These are phyloP conservation scores for Diddensiella caesifluorescens DNA, from an alignment of 805 yeast genomes.

Conservation along the genomic window DNA sequence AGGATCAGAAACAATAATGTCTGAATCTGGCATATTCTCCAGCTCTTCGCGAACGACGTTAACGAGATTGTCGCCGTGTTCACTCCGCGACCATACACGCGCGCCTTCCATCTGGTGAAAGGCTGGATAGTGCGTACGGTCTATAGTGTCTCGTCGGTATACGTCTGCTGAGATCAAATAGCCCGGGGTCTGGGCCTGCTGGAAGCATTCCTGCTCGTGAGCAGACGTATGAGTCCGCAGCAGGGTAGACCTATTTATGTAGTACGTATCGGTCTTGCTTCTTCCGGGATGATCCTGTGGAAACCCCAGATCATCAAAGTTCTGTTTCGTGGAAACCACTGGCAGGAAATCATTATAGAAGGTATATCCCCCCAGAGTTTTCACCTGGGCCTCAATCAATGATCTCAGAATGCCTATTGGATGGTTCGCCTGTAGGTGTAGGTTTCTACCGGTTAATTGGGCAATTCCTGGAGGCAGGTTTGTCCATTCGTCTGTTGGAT, in stretches of 20 bases:
- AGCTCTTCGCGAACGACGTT: slow-evolving; percentile 53
- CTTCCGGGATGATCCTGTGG: slow-evolving; percentile 92
- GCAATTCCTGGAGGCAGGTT: slow-evolving; percentile 75
- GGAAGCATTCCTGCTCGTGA: slow-evolving; percentile 85
- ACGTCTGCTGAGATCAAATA: slow-evolving; percentile 94
- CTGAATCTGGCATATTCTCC: slow-evolving; percentile 55
- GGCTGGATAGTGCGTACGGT: slow-evolving; percentile 92
- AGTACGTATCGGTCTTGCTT: slow-evolving; percentile 87
- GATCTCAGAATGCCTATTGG: slow-evolving; percentile 84
- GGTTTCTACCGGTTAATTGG: slow-evolving; percentile 59
- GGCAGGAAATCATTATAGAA: slow-evolving; percentile 78
- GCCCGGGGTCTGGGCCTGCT: slow-evolving; percentile 64
- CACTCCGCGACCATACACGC: slow-evolving; percentile 64
- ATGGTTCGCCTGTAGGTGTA: slow-evolving; percentile 70
- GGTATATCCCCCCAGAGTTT: slow-evolving; percentile 58
- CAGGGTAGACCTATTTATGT: slow-evolving; percentile 64
- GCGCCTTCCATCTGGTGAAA: slow-evolving; percentile 99
- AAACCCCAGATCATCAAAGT: slow-evolving; percentile 89
- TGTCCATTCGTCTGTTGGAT: slow-evolving; percentile 70
- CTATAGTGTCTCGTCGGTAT: slow-evolving; percentile 91
- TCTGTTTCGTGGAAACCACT: slow-evolving; percentile 72
- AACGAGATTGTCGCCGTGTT: slow-evolving; percentile 34
- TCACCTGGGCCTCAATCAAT: slow-evolving; percentile 64
- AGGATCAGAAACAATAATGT: slow-evolving; percentile 74
- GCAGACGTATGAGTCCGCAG: slow-evolving; percentile 96